Evolutionary conservation across 345 rosid species (phyloP), one percentile per base, ranked within the genome.

Genomic region (Geranium brycei): DNA sequence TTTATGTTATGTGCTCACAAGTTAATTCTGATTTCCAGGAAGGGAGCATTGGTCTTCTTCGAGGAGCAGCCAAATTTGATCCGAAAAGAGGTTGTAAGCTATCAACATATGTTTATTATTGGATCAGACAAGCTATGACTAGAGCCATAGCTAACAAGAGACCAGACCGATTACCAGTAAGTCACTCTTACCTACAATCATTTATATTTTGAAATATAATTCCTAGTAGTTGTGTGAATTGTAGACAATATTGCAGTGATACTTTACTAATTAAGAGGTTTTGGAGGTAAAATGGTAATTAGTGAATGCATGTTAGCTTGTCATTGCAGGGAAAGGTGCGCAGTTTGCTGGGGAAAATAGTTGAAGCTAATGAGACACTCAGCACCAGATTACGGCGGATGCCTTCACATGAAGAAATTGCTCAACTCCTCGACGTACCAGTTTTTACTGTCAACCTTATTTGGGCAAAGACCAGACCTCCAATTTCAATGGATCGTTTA

Each of bases 31-130:
- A 12, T 57, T 72, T 16, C 7, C 68, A 75, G 64, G 83, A 79
- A 70, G 88, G 88, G 57, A 83, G 78, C 69, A 79, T 83, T 11
- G 88, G 88, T 1, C 83, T 83, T 0, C 76, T 83, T 64, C 65
- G 77, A 61, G 88, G 85, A 10, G 85, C 84, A 32, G 81, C 74
- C 78, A 80, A 75, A 64, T 83, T 81, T 65, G 82, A 83, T 79
- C 83, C 85, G 0, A 73, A 72, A 61, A 64, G 78, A 66, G 84
- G 89, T 18, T 79, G 71, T 67, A 84, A 84, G 71, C 76, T 81
- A 58, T 84, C 89, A 2, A 84, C 89, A 41, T 84, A 81, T 64
- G 84, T 69, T 64, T 81, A 81, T 73, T 79, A 85, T 85, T 81
- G 88, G 88, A 81, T 83, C 69, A 83, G 72, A 72, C 83, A 83